Evolutionary conservation across 2,329 filamentous ascomycete genomes (phyloP).

Genomic region (Iodosphaeria phyllophila): DNA sequence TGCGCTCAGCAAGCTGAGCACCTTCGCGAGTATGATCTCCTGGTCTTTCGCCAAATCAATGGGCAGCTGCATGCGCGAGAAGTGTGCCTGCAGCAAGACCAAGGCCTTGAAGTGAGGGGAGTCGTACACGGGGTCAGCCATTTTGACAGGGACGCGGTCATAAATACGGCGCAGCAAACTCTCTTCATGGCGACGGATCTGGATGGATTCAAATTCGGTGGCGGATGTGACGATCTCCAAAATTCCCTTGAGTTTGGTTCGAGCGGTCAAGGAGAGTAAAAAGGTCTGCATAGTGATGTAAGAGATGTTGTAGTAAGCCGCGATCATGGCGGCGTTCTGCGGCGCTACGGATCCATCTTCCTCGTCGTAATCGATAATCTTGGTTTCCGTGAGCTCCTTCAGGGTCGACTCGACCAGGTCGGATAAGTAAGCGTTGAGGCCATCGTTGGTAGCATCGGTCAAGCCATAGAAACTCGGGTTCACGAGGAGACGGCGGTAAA

Average conservation of each 20-base stretch:
- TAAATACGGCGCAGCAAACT: constrained; percentile 79
- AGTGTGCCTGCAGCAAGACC: constrained; percentile 91
- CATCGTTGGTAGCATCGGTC: constrained; percentile 74
- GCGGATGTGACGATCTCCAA: constrained; percentile 94
- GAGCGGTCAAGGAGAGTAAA: constrained; percentile 69
- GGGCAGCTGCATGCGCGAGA: constrained; percentile 89
- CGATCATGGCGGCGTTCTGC: constrained; percentile 93
- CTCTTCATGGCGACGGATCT: constrained; percentile 86
- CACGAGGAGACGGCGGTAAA: constrained; percentile 83
- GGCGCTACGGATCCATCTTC: constrained; percentile 80
- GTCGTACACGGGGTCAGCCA: constrained; percentile 69
- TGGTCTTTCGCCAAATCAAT: constrained; percentile 94
- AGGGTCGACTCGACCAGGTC: constrained; percentile 87
- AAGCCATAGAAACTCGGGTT: constrained; percentile 96
- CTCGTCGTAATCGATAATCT: constrained; percentile 90
- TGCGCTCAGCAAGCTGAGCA: constrained; percentile 74
- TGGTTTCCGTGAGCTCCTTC: constrained; percentile 77
- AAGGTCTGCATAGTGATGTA: constrained; percentile 99
- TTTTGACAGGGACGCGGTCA: constrained; percentile 86
- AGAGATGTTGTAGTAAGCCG: constrained; percentile 97
- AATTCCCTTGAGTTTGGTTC: constrained; percentile 91
- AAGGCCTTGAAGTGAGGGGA: constrained; percentile 98
- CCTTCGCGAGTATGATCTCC: constrained; percentile 67
- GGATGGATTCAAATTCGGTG: constrained; percentile 88
- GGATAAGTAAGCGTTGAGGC: constrained; percentile 82